These are phyloP conservation scores for Pythium biforme DNA, from an alignment of 352 stramenopile genomes.

Conservation along the genomic window DNA sequence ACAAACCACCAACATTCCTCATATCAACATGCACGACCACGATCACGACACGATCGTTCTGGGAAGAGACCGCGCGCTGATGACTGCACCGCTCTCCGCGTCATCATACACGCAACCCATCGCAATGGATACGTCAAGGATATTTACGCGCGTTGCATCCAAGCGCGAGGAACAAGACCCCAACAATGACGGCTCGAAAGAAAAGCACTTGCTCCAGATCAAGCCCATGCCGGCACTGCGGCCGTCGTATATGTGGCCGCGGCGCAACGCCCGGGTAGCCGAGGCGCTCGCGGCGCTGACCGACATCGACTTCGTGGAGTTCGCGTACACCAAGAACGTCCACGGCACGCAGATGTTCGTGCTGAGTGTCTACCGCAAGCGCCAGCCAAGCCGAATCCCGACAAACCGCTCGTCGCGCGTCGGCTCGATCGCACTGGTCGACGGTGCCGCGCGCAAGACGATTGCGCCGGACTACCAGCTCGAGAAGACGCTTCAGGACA, in stretches of 20 bases:
- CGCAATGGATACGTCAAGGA: too few species aligned
- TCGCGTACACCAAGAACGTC: slow-evolving; percentile 38
- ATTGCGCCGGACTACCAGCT: slow-evolving; percentile 40
- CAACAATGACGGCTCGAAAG: too few species aligned
- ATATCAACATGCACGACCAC: not conserved
- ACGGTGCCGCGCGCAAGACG: slow-evolving; percentile 10
- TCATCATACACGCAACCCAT: too few species aligned
- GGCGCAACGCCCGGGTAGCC: slow-evolving; percentile 35
- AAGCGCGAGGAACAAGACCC: too few species aligned
- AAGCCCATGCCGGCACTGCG: slow-evolving; percentile 32
- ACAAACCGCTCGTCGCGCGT: slow-evolving; percentile 28
- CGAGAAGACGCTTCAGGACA: slow-evolving; percentile 37
- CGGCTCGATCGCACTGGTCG: not conserved
- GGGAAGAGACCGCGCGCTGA: too few species aligned
- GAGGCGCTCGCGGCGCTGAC: slow-evolving; percentile 39
- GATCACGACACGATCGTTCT: too few species aligned
- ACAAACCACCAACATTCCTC: not conserved
- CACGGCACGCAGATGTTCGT: slow-evolving; percentile 44
- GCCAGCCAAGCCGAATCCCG: slow-evolving; percentile 43
- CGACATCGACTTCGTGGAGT: slow-evolving; percentile 46
- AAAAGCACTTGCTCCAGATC: not conserved
- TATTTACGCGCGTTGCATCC: too few species aligned
- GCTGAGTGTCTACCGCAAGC: slow-evolving; percentile 50
- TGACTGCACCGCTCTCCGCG: too few species aligned
- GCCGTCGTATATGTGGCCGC: slow-evolving; percentile 36